A percentile compares a stretch with the other conserved stretches of the same genome.
Conservation (phyloP, 148 eudicot species). For the Rhododendron griersonianum region DNA sequence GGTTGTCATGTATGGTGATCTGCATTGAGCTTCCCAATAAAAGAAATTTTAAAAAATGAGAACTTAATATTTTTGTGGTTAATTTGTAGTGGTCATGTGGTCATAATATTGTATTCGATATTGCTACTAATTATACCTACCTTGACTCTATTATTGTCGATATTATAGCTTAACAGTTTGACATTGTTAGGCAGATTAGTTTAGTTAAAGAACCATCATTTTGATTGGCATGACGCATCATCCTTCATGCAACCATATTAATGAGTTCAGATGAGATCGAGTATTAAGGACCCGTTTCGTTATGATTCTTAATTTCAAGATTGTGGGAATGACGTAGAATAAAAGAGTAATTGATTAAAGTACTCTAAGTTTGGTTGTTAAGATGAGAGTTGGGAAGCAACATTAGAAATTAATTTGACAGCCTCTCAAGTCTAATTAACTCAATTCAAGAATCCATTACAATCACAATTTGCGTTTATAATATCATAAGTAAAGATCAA, state of each 20-base stretch:
- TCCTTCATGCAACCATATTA: background rate
- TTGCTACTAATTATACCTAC: background rate
- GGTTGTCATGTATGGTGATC: background rate
- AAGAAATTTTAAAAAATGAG: background rate
- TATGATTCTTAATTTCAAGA: background rate
- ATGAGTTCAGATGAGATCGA: background rate
- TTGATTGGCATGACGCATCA: background rate
- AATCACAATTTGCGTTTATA: background rate
- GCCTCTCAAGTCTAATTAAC: background rate
- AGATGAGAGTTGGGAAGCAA: background rate
- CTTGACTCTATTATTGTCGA: slow-evolving; percentile 5
- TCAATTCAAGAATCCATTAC: background rate
- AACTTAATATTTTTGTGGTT: background rate
- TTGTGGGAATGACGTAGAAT: background rate
- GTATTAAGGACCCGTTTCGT: background rate
- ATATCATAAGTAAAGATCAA: background rate
- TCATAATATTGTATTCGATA: background rate
- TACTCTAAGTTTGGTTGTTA: background rate
- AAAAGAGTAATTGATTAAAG: background rate
- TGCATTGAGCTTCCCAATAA: background rate
- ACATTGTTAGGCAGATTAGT: background rate
- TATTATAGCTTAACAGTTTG: background rate
- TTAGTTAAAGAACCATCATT: background rate
- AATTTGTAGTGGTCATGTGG: background rate
- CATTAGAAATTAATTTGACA: background rate